Conservation (phyloP, 805 yeast genomes). For the Candida andamanensis region DNA sequence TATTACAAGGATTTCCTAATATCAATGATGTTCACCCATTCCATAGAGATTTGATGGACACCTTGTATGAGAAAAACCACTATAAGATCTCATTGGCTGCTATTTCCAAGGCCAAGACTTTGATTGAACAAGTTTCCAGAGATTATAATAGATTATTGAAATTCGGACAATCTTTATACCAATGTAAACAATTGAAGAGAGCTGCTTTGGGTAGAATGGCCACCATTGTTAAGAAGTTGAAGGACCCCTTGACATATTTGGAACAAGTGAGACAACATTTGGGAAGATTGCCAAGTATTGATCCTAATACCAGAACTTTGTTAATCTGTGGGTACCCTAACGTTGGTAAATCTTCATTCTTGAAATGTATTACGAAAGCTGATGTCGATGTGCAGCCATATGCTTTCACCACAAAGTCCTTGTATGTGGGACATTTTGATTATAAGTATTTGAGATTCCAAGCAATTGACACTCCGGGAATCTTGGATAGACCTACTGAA, state of each 20-base stretch:
- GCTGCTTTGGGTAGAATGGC: conserved; percentile 99
- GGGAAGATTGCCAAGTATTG: conserved; percentile 96
- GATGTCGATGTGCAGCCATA: conserved; percentile 99
- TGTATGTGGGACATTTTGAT: conserved; percentile 98
- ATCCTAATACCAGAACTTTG: conserved; percentile 96
- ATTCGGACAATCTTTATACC: conserved; percentile 96
- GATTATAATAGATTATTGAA: conserved; percentile 91
- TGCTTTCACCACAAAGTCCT: conserved; percentile 96
- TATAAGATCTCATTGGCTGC: conserved; percentile 96
- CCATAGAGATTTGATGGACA: conserved; percentile 97
- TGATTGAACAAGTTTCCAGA: conserved; percentile 93
- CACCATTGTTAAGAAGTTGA: conserved; percentile 89
- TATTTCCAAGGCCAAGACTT: conserved; percentile 85
- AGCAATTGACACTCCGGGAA: conserved; percentile 99
- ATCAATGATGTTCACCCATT: conserved; percentile 97
- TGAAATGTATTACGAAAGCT: conserved; percentile 90
- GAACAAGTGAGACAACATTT: conserved; percentile 99
- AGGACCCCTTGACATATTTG: conserved; percentile 86
- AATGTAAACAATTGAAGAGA: conserved; percentile 96
- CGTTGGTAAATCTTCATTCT: conserved; percentile 96
- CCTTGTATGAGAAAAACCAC: conserved; percentile 95
- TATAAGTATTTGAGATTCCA: conserved; percentile 96
- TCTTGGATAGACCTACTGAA: conserved; percentile 96
- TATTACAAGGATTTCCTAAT: conserved; percentile 87
- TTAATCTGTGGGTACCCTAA: conserved; percentile 98